These are phyloP conservation scores for Lepiota venenata DNA, from an alignment of 768 basidiomycete species.

Conservation along the genomic window DNA sequence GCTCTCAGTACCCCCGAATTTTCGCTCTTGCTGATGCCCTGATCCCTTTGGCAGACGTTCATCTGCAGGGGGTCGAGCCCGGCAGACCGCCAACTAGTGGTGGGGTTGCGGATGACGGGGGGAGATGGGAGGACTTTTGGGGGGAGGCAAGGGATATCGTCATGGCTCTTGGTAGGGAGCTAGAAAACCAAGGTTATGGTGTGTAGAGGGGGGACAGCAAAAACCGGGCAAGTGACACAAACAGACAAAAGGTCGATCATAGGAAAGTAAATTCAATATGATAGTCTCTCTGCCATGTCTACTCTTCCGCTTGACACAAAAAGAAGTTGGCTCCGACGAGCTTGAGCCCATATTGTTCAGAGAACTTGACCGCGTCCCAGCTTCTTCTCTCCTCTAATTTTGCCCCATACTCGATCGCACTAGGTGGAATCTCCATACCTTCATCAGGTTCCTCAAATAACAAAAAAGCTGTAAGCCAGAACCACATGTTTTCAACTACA, in stretches of 20 bases:
- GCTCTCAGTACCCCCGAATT: background rate
- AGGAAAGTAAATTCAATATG: too few species aligned
- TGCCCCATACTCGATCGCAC: constrained; percentile 43
- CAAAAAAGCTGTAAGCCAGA: constrained; percentile 41
- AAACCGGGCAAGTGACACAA: background rate
- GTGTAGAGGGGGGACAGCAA: background rate
- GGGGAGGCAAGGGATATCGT: background rate
- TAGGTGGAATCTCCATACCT: constrained; percentile 36
- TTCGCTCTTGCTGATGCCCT: constrained; percentile 10
- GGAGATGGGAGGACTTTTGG: constrained; percentile 15
- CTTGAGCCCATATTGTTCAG: constrained; percentile 44
- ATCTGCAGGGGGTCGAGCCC: background rate
- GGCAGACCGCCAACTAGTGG: background rate
- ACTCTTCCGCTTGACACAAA: constrained; percentile 16
- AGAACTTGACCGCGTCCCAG: constrained; percentile 58
- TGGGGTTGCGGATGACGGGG: background rate
- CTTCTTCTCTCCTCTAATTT: constrained; percentile 42
- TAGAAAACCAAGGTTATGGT: constrained; percentile 5
- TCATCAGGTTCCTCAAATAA: constrained; percentile 56
- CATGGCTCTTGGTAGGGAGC: constrained; percentile 2
- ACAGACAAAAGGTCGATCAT: background rate
- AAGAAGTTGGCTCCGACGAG: constrained; percentile 62
- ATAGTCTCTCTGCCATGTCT: too few species aligned
- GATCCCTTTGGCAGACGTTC: constrained; percentile 1
- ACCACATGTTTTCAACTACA: background rate